Evolutionary conservation across 2,329 filamentous ascomycete genomes (phyloP), one percentile per base, ranked within the genome.

Genomic region (Paradendryphiella salina): DNA sequence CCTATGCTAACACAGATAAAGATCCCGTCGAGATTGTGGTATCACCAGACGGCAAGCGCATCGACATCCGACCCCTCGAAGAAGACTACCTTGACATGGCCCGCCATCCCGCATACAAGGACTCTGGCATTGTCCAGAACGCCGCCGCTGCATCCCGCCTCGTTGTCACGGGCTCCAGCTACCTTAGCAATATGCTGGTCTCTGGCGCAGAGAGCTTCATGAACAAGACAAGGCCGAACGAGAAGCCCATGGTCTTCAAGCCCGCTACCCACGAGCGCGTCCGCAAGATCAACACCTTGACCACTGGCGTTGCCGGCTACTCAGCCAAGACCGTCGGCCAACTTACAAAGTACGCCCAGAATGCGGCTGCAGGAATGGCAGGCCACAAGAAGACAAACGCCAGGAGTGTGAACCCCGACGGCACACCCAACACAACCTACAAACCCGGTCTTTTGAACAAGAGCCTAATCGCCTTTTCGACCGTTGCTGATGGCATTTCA

Each of bases 361-460:
- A 95, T 69, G 73, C 96, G 8, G 93, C 92, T 3, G 93, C 94
- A 3, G 83, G 80, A 4, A 75, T 95, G 47, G 77, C 88, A 2
- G 81, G 86, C n/a, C 82, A 84, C 50, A 82, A 83, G 14, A 79
- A 81, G 43, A 75, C 76, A 72, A 52, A 81, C 75, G 61, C 81
- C 15, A 84, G 82, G 64, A 85, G 86, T 1, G 82, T 81, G 51
- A 89, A 89, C 52, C 83, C 85, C 52, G 84, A 92, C 54, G 89
- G 89, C 29, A 85, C 85, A 43, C 79, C 81, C 3, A 73, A 79
- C 32, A 71, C 77, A 14, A 75, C 77, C 14, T 95, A 94, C 76
- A 96, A 96, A 75, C 93, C 94, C 0, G 93, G 94, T 4, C 77
- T 99, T 23, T 76, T 99, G 60, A 99, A 99, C 77, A 96, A 96